Base-by-base conservation (phyloP, 148 eudicot genomes). In the Drosera capensis region DNA sequence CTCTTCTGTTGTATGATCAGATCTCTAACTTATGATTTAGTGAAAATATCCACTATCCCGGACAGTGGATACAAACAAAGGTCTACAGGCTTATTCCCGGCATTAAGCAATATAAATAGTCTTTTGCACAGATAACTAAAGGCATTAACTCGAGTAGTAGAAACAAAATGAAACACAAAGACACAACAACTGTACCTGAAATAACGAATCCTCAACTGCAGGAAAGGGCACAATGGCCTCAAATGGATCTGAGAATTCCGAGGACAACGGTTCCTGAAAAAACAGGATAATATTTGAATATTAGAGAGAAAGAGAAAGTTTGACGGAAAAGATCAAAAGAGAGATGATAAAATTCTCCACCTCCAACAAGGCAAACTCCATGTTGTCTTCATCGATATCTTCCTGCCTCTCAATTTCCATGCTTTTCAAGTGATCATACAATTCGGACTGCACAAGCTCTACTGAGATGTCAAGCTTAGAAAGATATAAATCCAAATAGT, bases 401-500 rank as follows among this genome's bases (percentile, higher is more conserved):
- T 52, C 46, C 45, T 42, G 67, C 46, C 67, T 80, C 60, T 74
- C 52, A 46, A 64, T 66, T 52, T 60, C 64, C 46, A 88, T 56
- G 60, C 49, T 57, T 26, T 63, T 56, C 48, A 59, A 88, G 67
- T 83, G 68, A 43, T 59, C 54, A 63, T 68, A 88, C 48, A 88
- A 40, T 44, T 79, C 96, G 8, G 82, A 78, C 25, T 73, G 68
- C 46, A 72, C 56, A 68, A 88, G 75, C 52, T 80, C 81, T 23
- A 70, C 56, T 15, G 94, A 88, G 44, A 88, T 68, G 48, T 88
- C 94, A 52, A 88, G 77, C 68, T 55, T 68, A 36, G 79, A 68
- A 52, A 88, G 75, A 68, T 83, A 88, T 43, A 71, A 60, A 54
- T 57, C 69, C 67, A 66, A 46, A 50, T 25, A 51, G 5, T 31